Evolutionary conservation across 768 basidiomycete species (phyloP).

Genomic region (Mycena indigotica): DNA sequence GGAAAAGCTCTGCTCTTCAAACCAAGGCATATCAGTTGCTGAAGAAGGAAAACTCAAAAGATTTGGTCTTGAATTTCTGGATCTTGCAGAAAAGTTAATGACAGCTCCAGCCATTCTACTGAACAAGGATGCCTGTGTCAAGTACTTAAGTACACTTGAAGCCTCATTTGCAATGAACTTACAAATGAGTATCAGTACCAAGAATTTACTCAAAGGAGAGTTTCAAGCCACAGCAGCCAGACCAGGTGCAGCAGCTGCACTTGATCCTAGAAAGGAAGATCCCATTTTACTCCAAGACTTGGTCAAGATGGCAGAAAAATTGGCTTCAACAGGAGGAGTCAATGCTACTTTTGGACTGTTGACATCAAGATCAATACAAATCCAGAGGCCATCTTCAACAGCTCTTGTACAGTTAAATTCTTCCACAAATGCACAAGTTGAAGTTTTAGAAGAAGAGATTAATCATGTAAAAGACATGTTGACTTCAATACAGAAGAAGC

Average conservation of each 20-base stretch:
- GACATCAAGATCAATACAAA: neutral
- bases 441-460: neutral
- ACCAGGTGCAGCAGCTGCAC: neutral
- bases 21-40: neutral
- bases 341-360: neutral
- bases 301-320: constrained; percentile 9
- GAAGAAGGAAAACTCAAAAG: constrained; percentile 1
- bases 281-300: constrained; percentile 8
- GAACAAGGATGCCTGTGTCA: neutral
- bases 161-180: neutral
- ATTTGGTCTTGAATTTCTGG: neutral
- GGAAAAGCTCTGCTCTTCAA: neutral
- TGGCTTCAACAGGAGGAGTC: neutral
- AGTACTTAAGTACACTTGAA: neutral
- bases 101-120: neutral
- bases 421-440: neutral
- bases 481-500: neutral
- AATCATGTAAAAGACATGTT: neutral
- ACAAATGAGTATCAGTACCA: neutral
- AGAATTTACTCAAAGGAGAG: neutral
- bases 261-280: constrained; percentile 8
- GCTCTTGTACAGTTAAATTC: neutral
- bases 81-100: neutral
- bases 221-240: neutral
- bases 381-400: neutral